Conservation (phyloP, 2,329 filamentous ascomycete genomes). For the Fusarium tupiense region DNA sequence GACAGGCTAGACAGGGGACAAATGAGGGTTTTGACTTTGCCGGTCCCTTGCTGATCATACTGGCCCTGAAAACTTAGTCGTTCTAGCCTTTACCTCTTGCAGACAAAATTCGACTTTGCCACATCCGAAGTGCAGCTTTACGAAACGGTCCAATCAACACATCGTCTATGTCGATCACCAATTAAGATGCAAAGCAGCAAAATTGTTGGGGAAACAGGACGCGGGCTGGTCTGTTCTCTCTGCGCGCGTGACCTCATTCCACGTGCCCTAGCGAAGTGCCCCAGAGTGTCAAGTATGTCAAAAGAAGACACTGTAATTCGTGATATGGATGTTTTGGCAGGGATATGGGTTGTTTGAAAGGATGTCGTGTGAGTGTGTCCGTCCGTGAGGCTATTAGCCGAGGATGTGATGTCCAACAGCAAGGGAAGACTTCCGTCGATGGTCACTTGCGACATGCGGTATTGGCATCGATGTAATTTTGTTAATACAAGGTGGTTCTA, state of each 20-base stretch:
- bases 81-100: not conserved
- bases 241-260: conserved; percentile 35
- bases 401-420: conserved; percentile 6
- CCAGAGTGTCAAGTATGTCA: not conserved
- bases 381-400: conserved; percentile 20
- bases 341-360: conserved; percentile 1
- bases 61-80: not conserved
- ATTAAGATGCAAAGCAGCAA: conserved; percentile 28
- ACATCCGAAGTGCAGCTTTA: conserved; percentile 8
- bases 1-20: not conserved
- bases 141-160: conserved; percentile 28
- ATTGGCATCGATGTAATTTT: conserved; percentile 17
- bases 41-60: conserved; percentile 17
- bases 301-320: not conserved
- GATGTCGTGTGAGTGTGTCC: not conserved
- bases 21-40: not conserved
- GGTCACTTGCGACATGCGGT: conserved; percentile 5
- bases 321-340: conserved; percentile 1
- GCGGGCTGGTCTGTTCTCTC: conserved; percentile 25
- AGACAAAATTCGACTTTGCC: conserved; percentile 18
- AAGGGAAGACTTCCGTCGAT: conserved; percentile 14
- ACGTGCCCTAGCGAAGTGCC: conserved; percentile 15
- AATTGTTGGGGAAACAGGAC: conserved; percentile 37
- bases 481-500: not conserved
- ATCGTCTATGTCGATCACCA: conserved; percentile 26